Evolutionary conservation across 2,329 filamentous ascomycete species (phyloP).

Genomic region (Aplosporella prunicola): DNA sequence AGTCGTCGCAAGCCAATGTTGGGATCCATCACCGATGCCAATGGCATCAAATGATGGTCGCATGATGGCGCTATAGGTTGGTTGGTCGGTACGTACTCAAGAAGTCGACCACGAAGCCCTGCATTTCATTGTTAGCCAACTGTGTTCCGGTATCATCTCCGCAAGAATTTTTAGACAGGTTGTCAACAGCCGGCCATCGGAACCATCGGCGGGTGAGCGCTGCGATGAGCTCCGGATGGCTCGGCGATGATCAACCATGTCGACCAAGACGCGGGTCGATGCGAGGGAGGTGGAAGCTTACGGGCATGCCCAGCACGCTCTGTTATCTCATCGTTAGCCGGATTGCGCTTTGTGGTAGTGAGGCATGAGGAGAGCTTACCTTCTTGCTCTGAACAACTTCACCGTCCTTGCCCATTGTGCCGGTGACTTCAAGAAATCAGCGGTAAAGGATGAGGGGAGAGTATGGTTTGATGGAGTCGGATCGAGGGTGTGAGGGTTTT

Average conservation of each 20-base stretch:
- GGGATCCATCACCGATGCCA: conserved; percentile 13
- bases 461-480: conserved; percentile 9
- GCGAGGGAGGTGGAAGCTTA: conserved; percentile 19
- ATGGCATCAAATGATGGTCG: conserved; percentile 16
- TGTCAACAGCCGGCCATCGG: conserved; percentile 13
- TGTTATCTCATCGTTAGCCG: conserved; percentile 7
- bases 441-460: conserved; percentile 24
- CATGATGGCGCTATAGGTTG: neutral
- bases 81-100: conserved; percentile 65
- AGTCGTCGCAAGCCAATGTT: conserved; percentile 2
- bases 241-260: neutral
- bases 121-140: conserved; percentile 17
- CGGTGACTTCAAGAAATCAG: conserved; percentile 29
- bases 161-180: conserved; percentile 21
- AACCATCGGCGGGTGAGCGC: neutral
- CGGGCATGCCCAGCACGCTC: conserved; percentile 45
- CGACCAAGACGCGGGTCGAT: conserved; percentile 7
- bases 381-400: conserved; percentile 43
- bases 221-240: neutral
- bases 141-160: conserved; percentile 3
- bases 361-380: neutral
- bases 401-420: conserved; percentile 34
- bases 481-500: neutral
- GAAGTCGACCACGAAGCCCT: conserved; percentile 98
- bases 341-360: neutral